These are phyloP conservation scores for Vitrella brassicaformis DNA, from an alignment of 73 alveolate genomes.

Conservation along the genomic window DNA sequence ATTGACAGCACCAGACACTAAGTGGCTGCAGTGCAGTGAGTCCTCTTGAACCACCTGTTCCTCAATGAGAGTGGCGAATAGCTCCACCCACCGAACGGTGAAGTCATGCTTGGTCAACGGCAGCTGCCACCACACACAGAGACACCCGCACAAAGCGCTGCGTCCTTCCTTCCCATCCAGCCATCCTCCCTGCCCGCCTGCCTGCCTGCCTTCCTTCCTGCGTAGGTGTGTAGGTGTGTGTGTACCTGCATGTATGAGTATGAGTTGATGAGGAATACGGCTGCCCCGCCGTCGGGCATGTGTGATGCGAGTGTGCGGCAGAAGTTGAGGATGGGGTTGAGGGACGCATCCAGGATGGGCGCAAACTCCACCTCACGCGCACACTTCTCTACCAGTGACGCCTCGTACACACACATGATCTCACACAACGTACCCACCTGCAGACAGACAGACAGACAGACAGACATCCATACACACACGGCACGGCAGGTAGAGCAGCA, in stretches of 20 bases:
- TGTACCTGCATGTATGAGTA: slow-evolving; percentile 19
- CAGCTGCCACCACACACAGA: too few species aligned
- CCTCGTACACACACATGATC: slow-evolving; percentile 15
- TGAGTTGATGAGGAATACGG: slow-evolving; percentile 14
- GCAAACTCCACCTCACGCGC: slow-evolving; percentile 24
- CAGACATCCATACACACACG: too few species aligned
- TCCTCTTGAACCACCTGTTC: too few species aligned
- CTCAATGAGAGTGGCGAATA: slow-evolving; percentile 1
- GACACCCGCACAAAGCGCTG: too few species aligned
- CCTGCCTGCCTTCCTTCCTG: too few species aligned
- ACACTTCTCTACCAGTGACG: slow-evolving; percentile 18
- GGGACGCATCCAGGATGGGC: slow-evolving; percentile 23
- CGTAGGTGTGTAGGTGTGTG: too few species aligned
- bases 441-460: too few species aligned
- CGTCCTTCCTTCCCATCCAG: too few species aligned
- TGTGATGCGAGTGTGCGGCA: slow-evolving; percentile 22
- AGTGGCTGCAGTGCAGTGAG: too few species aligned
- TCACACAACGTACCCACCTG: slow-evolving; percentile 13
- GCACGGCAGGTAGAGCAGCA: too few species aligned
- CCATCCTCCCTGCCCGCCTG: too few species aligned
- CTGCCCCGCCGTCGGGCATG: slow-evolving; percentile 19
- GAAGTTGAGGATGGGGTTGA: slow-evolving; percentile 20
- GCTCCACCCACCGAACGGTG: slow-evolving; percentile 14
- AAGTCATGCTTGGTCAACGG: slow-evolving; percentile 32
- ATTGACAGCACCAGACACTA: too few species aligned